These are phyloP conservation scores for Boletus eberwhitei DNA, from an alignment of 768 basidiomycete species.

Conservation along the genomic window DNA sequence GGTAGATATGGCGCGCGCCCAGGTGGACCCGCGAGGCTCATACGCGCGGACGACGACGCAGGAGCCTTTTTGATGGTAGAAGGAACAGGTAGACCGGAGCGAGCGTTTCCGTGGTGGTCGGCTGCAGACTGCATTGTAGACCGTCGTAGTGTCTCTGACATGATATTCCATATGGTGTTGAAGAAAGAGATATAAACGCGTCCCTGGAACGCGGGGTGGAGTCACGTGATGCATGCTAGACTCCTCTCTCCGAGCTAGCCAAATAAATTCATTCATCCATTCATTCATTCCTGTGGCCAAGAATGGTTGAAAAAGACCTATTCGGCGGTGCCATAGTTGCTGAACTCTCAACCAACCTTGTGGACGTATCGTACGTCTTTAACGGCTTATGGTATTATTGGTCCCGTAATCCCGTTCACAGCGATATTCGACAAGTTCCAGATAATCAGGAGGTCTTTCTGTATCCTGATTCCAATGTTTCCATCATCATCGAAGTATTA, in stretches of 20 bases:
- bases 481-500: slow-evolving; percentile 83
- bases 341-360: slow-evolving; percentile 49
- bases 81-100: slow-evolving; percentile 72
- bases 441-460: slow-evolving; percentile 94
- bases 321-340: slow-evolving; percentile 87
- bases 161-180: slow-evolving; percentile 8
- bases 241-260: no score
- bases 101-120: slow-evolving; percentile 47
- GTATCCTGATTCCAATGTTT: slow-evolving; percentile 61
- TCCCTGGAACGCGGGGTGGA: not conserved
- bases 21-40: slow-evolving; percentile 79
- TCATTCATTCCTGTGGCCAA: no score
- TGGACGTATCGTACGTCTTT: slow-evolving; percentile 82
- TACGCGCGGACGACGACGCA: slow-evolving; percentile 43
- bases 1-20: slow-evolving; percentile 52
- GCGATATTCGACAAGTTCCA: slow-evolving; percentile 79
- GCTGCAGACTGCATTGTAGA: slow-evolving; percentile 54
- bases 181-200: not conserved
- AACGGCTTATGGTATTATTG: slow-evolving; percentile 7
- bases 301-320: slow-evolving; percentile 36
- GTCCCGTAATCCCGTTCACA: slow-evolving; percentile 22
- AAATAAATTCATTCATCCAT: no score
- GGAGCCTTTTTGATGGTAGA: slow-evolving; percentile 70
- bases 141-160: slow-evolving; percentile 51
- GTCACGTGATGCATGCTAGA: slow-evolving; percentile 20